phyloP scores from a whole-genome alignment of 108 stramenopile species.

The Mediolabrus comicus region DNA sequence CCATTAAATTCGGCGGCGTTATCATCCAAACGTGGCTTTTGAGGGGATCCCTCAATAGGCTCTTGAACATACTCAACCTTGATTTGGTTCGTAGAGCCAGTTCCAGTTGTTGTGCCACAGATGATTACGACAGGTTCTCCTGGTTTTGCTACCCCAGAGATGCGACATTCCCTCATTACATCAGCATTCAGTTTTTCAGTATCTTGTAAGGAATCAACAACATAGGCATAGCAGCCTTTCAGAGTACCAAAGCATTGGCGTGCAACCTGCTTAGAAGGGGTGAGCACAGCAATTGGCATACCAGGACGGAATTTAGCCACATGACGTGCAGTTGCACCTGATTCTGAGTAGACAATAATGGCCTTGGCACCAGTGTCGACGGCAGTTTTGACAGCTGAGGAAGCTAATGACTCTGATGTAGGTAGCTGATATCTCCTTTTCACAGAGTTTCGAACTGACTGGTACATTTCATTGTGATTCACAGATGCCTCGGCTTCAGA shows the following conservation, averaged over 20 bases:
- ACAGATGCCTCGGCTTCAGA: conserved; percentile 88
- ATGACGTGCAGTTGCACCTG: conserved; percentile 90
- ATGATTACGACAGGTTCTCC: conserved; percentile 94
- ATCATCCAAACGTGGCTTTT: background rate
- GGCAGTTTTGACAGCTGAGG: conserved; percentile 97
- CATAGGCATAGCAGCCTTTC: conserved; percentile 71
- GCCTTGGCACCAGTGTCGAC: conserved; percentile 89
- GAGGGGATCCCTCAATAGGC: background rate
- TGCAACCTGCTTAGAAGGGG: conserved; percentile 73
- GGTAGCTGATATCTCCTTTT: conserved; percentile 58
- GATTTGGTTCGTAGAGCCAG: conserved; percentile 78
- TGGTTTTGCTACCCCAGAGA: conserved; percentile 59
- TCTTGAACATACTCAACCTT: conserved; percentile 74
- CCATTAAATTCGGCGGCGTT: conserved; percentile 1
- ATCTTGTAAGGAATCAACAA: conserved; percentile 65
- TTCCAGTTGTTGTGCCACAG: conserved; percentile 54
- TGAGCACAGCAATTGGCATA: conserved; percentile 84
- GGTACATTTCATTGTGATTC: conserved; percentile 68
- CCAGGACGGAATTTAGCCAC: conserved; percentile 97
- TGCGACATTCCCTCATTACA: background rate
- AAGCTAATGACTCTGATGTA: conserved; percentile 88
- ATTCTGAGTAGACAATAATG: conserved; percentile 92
- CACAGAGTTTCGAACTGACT: conserved; percentile 82
- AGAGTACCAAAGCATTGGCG: conserved; percentile 81
- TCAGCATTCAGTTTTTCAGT: conserved; percentile 57